Base-by-base conservation (phyloP, 495 filamentous ascomycete genomes). In the Xylaria palmicola region DNA sequence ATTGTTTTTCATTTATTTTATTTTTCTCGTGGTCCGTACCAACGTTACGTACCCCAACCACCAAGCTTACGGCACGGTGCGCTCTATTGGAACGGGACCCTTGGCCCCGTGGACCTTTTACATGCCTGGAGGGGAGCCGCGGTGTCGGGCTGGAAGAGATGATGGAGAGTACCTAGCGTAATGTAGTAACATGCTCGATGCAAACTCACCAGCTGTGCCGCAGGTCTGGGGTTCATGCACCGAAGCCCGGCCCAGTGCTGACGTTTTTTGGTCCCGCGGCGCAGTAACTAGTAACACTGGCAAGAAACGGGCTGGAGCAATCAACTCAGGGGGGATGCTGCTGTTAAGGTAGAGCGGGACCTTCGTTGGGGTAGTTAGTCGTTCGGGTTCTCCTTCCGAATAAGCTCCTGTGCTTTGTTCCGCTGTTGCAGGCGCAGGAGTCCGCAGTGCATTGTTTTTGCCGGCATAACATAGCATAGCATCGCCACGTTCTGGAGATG, bases 401-500 rank as follows among this genome's bases (percentile, higher is more conserved):
- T 54, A 47, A 45, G 59, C 22, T 54, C 41, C 55, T 60, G 45
- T 50, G 36, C 49, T 45, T 51, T 50, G 44, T 36, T 54, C 49
- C 49, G 37, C 47, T 29, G 58, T 52, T 48, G 41, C 49, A 47
- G 39, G 49, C 39, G 40, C 40, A 61, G 36, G 47, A 60, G 26
- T 34, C 59, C 40, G 59, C 49, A 45, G 59, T 55, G 50, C 59
- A 61, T 61, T 61, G 49, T 52, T 61, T 61, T 53, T 61, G 32
- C 59, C 59, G 50, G 59, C 59, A 61, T 61, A 61, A 52, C 59
- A 61, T n/a, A n/a, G n/a, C n/a, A n/a, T n/a, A 50, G 59, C 49
- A 39, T 61, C 29, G 43, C 59, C 59, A 61, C 59, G 59, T 61
- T 61, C 59, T 45, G 29, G 59, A 51, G 59, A 53, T 36, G 58